A percentile compares a stretch with the other conserved stretches of the same genome.
Conservation (phyloP, 192 early-diverging fungal species). For the Kickxella alabastrina region DNA sequence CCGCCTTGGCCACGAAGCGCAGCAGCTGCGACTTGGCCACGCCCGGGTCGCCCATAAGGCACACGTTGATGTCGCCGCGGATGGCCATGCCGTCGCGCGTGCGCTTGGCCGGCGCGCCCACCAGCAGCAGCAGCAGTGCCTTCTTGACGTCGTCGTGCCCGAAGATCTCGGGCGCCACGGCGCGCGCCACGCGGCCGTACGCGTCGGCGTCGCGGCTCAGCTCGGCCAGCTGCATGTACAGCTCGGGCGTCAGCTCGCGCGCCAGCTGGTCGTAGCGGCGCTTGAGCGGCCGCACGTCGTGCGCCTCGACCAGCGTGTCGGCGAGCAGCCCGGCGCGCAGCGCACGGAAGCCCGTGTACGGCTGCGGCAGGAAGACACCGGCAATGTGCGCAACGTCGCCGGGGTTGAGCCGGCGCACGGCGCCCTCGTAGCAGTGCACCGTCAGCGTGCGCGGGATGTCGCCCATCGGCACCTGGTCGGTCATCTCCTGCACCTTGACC, state of each 20-base stretch:
- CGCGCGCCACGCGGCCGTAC: constrained; percentile 70
- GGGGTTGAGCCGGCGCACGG: constrained; percentile 76
- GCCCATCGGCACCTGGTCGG: constrained; percentile 98
- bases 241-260: constrained; percentile 50
- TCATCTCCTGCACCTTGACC: constrained; percentile 92
- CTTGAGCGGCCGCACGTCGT: constrained; percentile 83
- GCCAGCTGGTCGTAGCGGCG: constrained; percentile 85
- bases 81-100: constrained; percentile 93
- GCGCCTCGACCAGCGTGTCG: constrained; percentile 91
- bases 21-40: constrained; percentile 97
- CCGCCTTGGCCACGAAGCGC: constrained; percentile 88
- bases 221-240: constrained; percentile 53
- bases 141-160: constrained; percentile 92
- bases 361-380: constrained; percentile 88
- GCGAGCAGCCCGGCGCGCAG: constrained; percentile 87
- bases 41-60: constrained; percentile 98
- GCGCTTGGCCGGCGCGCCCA: constrained; percentile 76
- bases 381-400: constrained; percentile 82
- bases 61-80: constrained; percentile 95
- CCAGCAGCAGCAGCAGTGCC: constrained; percentile 77
- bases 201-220: constrained; percentile 65
- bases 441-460: constrained; percentile 96
- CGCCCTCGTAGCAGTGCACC: constrained; percentile 78
- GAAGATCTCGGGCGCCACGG: constrained; percentile 88
- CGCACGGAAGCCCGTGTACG: constrained; percentile 89